Conservation (phyloP, 441 rosid genomes). For the Aquilaria agallochum region DNA sequence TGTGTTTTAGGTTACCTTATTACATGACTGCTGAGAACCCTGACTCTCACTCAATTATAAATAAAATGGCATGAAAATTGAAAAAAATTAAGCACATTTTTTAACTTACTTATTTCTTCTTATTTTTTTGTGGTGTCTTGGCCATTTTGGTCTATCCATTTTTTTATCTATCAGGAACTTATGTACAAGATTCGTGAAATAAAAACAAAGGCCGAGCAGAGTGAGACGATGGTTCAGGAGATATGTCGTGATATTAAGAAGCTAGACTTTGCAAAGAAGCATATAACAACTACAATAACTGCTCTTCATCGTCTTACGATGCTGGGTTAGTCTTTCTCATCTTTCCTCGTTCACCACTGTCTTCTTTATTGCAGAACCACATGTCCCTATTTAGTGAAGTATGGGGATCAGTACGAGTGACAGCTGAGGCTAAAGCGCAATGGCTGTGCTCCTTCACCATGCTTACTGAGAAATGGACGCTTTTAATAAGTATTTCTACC, state of each 20-base stretch:
- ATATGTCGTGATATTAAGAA: constrained; percentile 99
- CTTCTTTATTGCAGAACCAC: not conserved
- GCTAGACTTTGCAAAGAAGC: constrained; percentile 99
- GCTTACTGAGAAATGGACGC: too few species aligned
- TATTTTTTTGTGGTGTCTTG: constrained; percentile 10
- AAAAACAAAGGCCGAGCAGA: constrained; percentile 98
- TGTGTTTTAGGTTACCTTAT: constrained; percentile 1
- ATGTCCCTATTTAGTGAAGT: too few species aligned
- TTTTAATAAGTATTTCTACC: too few species aligned
- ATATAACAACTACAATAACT: constrained; percentile 96
- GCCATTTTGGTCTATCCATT: constrained; percentile 11
- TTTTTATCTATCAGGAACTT: constrained; percentile 62
- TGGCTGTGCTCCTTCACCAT: too few species aligned
- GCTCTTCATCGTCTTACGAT: constrained; percentile 99
- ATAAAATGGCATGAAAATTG: not conserved
- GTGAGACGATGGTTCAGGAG: constrained; percentile 99
- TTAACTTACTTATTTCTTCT: not conserved
- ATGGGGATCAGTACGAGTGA: too few species aligned
- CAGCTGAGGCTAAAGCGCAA: too few species aligned
- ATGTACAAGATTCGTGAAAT: constrained; percentile 93
- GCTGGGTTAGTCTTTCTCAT: constrained; percentile 61
- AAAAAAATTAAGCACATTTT: not conserved
- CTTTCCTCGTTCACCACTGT: not conserved
- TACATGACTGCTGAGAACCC: not conserved
- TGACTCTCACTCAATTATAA: too few species aligned